These are phyloP conservation scores for Haemoproteus tartakovskyi DNA, from an alignment of 169 alveolate species.

Conservation along the genomic window DNA sequence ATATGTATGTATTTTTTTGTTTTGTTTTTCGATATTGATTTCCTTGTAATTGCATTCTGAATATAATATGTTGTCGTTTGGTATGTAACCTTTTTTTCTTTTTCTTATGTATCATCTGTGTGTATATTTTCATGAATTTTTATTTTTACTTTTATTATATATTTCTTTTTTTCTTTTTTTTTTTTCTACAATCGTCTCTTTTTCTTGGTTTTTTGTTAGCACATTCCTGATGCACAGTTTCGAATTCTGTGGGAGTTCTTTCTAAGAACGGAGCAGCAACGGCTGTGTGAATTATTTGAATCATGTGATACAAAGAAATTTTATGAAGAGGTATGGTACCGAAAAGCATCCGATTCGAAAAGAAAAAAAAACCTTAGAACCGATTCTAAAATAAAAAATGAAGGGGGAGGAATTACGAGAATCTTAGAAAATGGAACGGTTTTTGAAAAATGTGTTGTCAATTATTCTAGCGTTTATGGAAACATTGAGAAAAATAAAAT, in stretches of 20 bases:
- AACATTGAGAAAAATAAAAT: slow-evolving; percentile 75
- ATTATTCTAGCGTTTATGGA: slow-evolving; percentile 75
- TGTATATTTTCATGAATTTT: neutral
- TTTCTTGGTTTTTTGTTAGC: too few species aligned
- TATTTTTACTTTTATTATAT: neutral
- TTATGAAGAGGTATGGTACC: slow-evolving; percentile 70
- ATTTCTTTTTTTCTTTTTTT: neutral
- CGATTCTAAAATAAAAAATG: slow-evolving; percentile 40
- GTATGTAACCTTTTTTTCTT: too few species aligned
- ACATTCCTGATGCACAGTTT: slow-evolving; percentile 65
- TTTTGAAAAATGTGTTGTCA: slow-evolving; percentile 84
- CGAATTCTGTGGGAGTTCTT: slow-evolving; percentile 70
- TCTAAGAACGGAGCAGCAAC: slow-evolving; percentile 41
- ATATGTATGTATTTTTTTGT: too few species aligned
- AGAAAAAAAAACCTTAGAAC: too few species aligned
- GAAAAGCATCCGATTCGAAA: too few species aligned
- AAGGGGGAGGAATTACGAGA: slow-evolving; percentile 80
- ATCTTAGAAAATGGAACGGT: slow-evolving; percentile 80
- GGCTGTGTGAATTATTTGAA: slow-evolving; percentile 55
- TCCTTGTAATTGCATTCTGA: too few species aligned
- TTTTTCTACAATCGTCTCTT: neutral
- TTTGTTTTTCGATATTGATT: too few species aligned
- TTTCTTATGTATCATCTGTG: too few species aligned
- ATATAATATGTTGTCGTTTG: too few species aligned
- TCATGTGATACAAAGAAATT: slow-evolving; percentile 61